phyloP scores from a whole-genome alignment of 192 early-diverging fungal species.

The Coemansia sp. region DNA sequence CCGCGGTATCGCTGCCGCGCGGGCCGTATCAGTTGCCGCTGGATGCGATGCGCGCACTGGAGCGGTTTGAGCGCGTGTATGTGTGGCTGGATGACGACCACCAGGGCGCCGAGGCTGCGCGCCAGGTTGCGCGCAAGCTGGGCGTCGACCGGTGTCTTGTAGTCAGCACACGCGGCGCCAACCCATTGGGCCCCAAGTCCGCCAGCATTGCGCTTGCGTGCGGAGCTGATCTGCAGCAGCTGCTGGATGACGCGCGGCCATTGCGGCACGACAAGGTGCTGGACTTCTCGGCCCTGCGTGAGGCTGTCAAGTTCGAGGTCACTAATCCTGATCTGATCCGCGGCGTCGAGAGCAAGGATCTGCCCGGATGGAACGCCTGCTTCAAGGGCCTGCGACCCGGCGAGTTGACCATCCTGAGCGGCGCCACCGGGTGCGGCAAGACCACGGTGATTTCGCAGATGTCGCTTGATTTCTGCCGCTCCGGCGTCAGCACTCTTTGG shows the following conservation, averaged over 20 bases:
- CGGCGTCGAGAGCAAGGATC: constrained; percentile 62
- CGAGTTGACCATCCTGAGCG: constrained; percentile 69
- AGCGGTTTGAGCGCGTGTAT: constrained; percentile 65
- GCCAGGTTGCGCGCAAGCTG: constrained; percentile 63
- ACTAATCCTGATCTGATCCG: constrained; percentile 64
- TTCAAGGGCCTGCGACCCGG: constrained; percentile 71
- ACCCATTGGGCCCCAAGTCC: constrained; percentile 55
- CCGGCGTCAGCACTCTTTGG: constrained; percentile 71
- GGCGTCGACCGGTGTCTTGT: constrained; percentile 65
- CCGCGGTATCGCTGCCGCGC: constrained; percentile 59
- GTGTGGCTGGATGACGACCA: constrained; percentile 70
- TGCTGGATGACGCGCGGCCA: constrained; percentile 53
- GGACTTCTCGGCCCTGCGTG: constrained; percentile 60
- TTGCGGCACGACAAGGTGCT: constrained; percentile 68
- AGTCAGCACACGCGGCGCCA: constrained; percentile 51
- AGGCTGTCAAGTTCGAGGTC: constrained; percentile 65
- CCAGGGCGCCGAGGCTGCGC: constrained; percentile 61
- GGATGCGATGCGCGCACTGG: constrained; percentile 59
- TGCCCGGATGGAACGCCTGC: constrained; percentile 63
- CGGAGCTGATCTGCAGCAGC: constrained; percentile 37
- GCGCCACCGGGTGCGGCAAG: constrained; percentile 70
- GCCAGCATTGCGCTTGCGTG: constrained; percentile 57
- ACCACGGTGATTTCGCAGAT: constrained; percentile 72
- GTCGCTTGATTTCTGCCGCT: constrained; percentile 68
- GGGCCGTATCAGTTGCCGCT: constrained; percentile 61